Percentiles rank a stretch among this genome's conserved stretches.
phyloP scores from a whole-genome alignment of 371 early-diverging fungal species.

The Mucor racemosus region DNA sequence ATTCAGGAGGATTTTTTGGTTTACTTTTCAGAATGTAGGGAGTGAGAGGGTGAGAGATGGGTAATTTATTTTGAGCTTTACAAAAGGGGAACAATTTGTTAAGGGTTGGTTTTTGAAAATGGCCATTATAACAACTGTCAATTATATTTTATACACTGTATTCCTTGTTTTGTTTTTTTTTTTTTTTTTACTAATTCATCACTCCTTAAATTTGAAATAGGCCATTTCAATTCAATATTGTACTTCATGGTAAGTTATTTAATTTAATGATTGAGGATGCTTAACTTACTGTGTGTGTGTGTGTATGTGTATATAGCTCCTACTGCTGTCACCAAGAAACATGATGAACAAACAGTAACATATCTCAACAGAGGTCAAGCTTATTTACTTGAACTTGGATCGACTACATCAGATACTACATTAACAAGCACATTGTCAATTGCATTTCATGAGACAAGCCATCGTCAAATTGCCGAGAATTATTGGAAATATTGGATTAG shows the following conservation, averaged over 20 bases:
- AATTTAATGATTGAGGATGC: neutral
- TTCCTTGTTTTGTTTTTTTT: neutral
- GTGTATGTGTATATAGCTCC: constrained; percentile 37
- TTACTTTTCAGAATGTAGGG: neutral
- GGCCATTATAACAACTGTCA: neutral
- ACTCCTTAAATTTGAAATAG: constrained; percentile 10
- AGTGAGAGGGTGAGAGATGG: neutral
- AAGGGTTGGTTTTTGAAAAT: neutral
- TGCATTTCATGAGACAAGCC: constrained; percentile 75
- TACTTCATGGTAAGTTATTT: constrained; percentile 26
- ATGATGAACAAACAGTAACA: constrained; percentile 54
- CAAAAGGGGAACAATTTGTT: neutral
- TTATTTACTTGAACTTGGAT: constrained; percentile 47
- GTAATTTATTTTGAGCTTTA: neutral
- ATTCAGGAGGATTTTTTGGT: neutral
- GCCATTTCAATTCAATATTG: constrained; percentile 25
- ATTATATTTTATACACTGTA: too few species aligned
- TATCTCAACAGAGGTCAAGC: constrained; percentile 73
- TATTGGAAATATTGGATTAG: constrained; percentile 84
- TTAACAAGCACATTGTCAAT: constrained; percentile 67
- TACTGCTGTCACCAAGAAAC: constrained; percentile 40
- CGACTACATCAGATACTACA: constrained; percentile 31
- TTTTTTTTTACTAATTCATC: neutral
- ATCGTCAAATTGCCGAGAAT: constrained; percentile 67
- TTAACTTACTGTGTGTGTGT: neutral